Percentiles rank a stretch among this genome's conserved stretches.
Conservation (phyloP, 2,329 filamentous ascomycete genomes). For the Ascochyta fabae region DNA sequence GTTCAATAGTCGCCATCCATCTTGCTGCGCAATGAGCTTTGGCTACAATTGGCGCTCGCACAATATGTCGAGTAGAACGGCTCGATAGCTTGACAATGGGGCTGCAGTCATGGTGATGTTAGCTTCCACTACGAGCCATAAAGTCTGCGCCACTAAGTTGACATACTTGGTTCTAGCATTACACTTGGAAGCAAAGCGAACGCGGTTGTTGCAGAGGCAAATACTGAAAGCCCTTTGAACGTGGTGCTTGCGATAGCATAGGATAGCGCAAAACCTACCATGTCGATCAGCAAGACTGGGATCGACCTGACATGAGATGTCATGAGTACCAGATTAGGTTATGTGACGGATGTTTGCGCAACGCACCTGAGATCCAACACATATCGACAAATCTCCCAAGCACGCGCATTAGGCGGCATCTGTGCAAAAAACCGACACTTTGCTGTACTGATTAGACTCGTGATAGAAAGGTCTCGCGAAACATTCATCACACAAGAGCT, state of each 20-base stretch:
- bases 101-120: slow-evolving; percentile 16
- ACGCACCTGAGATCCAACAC: slow-evolving; percentile 22
- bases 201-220: slow-evolving; percentile 4
- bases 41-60: slow-evolving; percentile 1
- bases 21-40: neutral
- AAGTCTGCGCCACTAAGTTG: slow-evolving; percentile 10
- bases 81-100: slow-evolving; percentile 23
- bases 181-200: slow-evolving; percentile 1
- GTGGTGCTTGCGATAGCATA: slow-evolving; percentile 18
- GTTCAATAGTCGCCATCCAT: neutral
- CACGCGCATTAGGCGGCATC: slow-evolving; percentile 1
- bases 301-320: slow-evolving; percentile 18
- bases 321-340: slow-evolving; percentile 6
- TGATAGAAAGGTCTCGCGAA: neutral
- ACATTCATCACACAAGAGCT: slow-evolving; percentile 8
- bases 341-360: neutral
- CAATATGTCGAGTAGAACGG: slow-evolving; percentile 13
- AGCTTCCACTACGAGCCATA: slow-evolving; percentile 24
- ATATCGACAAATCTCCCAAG: slow-evolving; percentile 22
- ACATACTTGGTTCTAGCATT: neutral
- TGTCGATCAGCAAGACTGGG: slow-evolving; percentile 20
- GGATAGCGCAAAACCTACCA: slow-evolving; percentile 21
- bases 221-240: slow-evolving; percentile 24
- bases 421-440: slow-evolving; percentile 13
- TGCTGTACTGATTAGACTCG: slow-evolving; percentile 12